Conservation (phyloP, 352 stramenopile species). For the Elongisporangium prolatum region DNA sequence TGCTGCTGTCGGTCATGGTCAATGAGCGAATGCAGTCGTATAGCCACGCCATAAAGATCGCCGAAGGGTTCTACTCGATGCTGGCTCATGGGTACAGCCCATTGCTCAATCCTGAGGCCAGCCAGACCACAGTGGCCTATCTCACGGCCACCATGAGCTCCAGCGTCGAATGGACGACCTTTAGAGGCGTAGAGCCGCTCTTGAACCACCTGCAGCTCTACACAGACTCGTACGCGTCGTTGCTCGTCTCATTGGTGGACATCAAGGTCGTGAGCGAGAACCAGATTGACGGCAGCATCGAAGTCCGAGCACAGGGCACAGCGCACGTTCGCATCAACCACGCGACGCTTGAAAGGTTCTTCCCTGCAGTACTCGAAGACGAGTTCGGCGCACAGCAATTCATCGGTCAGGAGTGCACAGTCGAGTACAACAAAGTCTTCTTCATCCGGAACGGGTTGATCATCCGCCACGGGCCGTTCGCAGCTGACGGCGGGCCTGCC, state of each 20-base stretch:
- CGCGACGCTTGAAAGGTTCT: conserved; percentile 40
- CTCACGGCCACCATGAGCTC: not conserved
- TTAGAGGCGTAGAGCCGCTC: not conserved
- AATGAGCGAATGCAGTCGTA: not conserved
- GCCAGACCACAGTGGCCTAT: not conserved
- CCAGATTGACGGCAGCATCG: conserved; percentile 7
- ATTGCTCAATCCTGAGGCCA: not conserved
- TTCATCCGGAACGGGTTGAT: conserved; percentile 31
- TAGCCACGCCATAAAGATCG: not conserved
- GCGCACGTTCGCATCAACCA: conserved; percentile 39
- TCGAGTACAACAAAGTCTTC: conserved; percentile 72
- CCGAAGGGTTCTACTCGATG: not conserved
- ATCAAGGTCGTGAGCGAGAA: not conserved
- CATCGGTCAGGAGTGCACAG: conserved; percentile 49
- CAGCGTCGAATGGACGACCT: not conserved
- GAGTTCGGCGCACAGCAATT: conserved; percentile 43
- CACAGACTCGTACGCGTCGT: not conserved
- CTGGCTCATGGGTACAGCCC: not conserved
- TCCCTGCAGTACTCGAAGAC: conserved; percentile 44
- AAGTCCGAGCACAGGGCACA: conserved; percentile 32
- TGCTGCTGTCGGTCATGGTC: not conserved
- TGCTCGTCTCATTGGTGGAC: not conserved
- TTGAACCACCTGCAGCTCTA: not conserved
- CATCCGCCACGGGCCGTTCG: not conserved
- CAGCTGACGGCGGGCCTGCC: too few relatives aligned